phyloP scores from a whole-genome alignment of 371 early-diverging fungal genomes.

The Rhizopus microsporus region DNA sequence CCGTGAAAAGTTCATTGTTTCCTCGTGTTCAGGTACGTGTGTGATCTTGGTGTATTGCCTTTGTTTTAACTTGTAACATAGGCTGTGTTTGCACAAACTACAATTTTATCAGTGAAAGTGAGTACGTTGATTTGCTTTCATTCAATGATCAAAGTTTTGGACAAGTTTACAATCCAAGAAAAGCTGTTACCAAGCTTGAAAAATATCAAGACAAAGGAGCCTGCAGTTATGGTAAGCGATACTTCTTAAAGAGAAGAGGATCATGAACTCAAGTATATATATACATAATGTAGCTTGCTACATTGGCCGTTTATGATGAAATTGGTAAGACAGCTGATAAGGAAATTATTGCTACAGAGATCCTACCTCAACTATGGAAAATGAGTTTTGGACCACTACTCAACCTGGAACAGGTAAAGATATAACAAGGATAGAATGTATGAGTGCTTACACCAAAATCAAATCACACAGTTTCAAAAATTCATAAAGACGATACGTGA shows the following conservation, averaged over 20 bases:
- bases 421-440: background rate
- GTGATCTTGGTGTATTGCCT: background rate
- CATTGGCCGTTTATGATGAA: slow-evolving; percentile 81
- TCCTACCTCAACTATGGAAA: slow-evolving; percentile 82
- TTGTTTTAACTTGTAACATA: slow-evolving; percentile 9
- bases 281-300: slow-evolving; percentile 55
- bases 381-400: slow-evolving; percentile 73
- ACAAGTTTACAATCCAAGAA: slow-evolving; percentile 72
- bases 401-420: slow-evolving; percentile 65
- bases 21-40: slow-evolving; percentile 66
- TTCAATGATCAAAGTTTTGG: slow-evolving; percentile 70
- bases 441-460: background rate
- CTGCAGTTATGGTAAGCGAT: slow-evolving; percentile 67
- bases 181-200: slow-evolving; percentile 77
- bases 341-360: slow-evolving; percentile 72
- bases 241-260: background rate
- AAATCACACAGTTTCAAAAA: slow-evolving; percentile 53
- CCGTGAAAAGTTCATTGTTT: slow-evolving; percentile 71
- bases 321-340: slow-evolving; percentile 73
- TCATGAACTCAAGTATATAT: background rate
- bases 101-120: slow-evolving; percentile 72
- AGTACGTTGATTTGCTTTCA: slow-evolving; percentile 77
- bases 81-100: slow-evolving; percentile 69
- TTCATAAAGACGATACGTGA: slow-evolving; percentile 72
- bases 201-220: slow-evolving; percentile 78